Base-by-base conservation (phyloP, 352 stramenopile species). In the Pythium inflatum region DNA sequence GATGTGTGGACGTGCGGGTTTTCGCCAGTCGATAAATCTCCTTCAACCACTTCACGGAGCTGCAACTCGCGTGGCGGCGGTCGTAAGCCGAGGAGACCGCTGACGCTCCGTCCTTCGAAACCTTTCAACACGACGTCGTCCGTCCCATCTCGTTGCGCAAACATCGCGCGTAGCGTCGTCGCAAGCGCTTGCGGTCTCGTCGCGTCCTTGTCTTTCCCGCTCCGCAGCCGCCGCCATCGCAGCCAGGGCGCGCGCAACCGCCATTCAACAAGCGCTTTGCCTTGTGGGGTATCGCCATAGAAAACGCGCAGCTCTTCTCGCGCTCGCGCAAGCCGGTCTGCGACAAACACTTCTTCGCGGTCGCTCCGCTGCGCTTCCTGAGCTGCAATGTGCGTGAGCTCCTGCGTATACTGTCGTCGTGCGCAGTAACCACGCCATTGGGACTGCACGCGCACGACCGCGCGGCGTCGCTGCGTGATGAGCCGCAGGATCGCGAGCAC, bases 341-440 rank as follows among this genome's bases (percentile, higher is more conserved):
- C 62, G 28, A 70, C 62, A 33, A 70, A 63, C 43, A 31, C 51
- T 41, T 70, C 62, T 31, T 70, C 62, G 30, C 48, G 31, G 27
- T 4, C 2, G 28, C 53, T 11, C 1, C 62, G 62, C 2, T 3
- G 16, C 9, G 14, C 40, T 40, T 70, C 62, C 1, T 41, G 30
- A 4, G 30, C 28, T 11, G 22, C 24, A 9, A 38, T 24, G 1
- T 18, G 2, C 0, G 20, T 18, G 27, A 54, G 43, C 41, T 1
- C 24, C 6, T 30, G 13, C 2, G 43, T 24, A 53, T 70, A 70
- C 41, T 43, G 8, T 4, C 38, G 30, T 14, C 62, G 63, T 50
- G 68, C 73, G n/a, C 61, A 58, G 2, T 49, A 62, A 20, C 69
- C 69, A 31, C 70, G 71, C 69, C 71, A 86, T 0, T 76, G 68